Base-by-base conservation (phyloP, 805 yeast species). In the Metschnikowia anglica region DNA sequence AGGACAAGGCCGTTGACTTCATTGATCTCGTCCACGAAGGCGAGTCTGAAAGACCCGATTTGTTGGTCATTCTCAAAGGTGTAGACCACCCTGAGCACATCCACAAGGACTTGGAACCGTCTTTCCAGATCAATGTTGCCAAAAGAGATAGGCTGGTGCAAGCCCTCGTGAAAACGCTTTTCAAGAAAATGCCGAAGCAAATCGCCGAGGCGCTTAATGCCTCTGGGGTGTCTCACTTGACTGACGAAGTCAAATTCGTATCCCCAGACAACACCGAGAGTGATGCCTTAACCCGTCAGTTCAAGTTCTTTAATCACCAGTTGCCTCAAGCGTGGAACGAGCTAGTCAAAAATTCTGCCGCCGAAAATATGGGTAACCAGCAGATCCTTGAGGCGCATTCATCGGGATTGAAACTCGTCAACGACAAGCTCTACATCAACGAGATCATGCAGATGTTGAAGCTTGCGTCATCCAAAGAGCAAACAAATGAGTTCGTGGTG, bases 361-460 rank as follows among this genome's bases (percentile, higher is more conserved):
- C 46, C 10, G 37, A 34, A 15, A 33, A 21, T 12, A 18, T 12
- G 19, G 38, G 52, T 13, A 27, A 18, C 13, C 48, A 51, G 17
- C 25, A 49, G 6, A 43, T 41, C 4, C 25, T 48, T 19, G 48
- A 32, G 1, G 34, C 56, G 45, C 52, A 54, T 62, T 50, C 57
- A 56, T 64, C 45, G 36, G 45, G 55, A 34, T 53, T 62, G 49
- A 52, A 59, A 36, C 54, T 63, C 31, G 66, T 75, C 42, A 70
- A 66, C 53, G 80, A 76, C 51, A 68, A 70, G 48, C 51, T 60
- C n/a, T 77, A 70, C 58, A 72, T 75, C 45, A 68, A 62, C 42
- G 81, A 77, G 53, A 52, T 77, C 43, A 61, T 74, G 30, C 80
- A 77, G 55, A 60, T 76, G 49, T 64, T 70, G 16, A 74, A 66